phyloP scores from a whole-genome alignment of 1,139 yeast genomes.

The Zygoascus sp. region DNA sequence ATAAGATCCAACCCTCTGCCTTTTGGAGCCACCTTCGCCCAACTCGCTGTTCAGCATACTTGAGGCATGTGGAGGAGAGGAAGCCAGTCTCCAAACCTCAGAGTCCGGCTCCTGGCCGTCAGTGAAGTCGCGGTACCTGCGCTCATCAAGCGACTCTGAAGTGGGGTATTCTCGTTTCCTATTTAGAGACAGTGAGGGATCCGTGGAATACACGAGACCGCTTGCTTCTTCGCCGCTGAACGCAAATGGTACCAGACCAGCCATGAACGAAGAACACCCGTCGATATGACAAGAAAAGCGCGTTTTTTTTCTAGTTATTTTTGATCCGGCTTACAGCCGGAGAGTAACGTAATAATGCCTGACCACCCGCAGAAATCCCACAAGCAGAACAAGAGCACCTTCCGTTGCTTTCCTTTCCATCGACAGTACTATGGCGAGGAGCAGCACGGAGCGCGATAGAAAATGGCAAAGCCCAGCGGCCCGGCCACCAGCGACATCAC shows the following conservation, averaged over 20 bases:
- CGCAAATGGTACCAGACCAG: constrained; percentile 32
- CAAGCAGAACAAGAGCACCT: too few species aligned
- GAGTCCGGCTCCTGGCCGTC: constrained; percentile 26
- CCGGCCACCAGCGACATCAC: too few species aligned
- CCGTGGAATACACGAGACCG: constrained; percentile 29
- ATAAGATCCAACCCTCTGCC: neutral
- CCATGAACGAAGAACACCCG: neutral
- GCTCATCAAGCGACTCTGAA: constrained; percentile 28
- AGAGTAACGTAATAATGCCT: too few species aligned
- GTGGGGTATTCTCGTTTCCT: constrained; percentile 32
- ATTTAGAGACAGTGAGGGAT: constrained; percentile 27
- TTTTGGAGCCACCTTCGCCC: constrained; percentile 10
- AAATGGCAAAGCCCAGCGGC: too few species aligned
- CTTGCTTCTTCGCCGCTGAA: constrained; percentile 26
- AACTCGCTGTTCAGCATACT: constrained; percentile 3
- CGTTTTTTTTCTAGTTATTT: too few species aligned
- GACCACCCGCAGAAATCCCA: too few species aligned
- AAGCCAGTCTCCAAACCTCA: constrained; percentile 20
- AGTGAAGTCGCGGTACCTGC: constrained; percentile 27
- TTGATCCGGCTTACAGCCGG: too few species aligned
- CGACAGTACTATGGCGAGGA: too few species aligned
- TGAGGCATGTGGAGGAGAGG: constrained; percentile 25
- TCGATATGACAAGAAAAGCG: too few species aligned
- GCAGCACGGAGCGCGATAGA: too few species aligned
- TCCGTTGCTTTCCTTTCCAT: too few species aligned